Evolutionary conservation across 208 protist genomes (phyloP).

Genomic region (Leishmania braziliensis): DNA sequence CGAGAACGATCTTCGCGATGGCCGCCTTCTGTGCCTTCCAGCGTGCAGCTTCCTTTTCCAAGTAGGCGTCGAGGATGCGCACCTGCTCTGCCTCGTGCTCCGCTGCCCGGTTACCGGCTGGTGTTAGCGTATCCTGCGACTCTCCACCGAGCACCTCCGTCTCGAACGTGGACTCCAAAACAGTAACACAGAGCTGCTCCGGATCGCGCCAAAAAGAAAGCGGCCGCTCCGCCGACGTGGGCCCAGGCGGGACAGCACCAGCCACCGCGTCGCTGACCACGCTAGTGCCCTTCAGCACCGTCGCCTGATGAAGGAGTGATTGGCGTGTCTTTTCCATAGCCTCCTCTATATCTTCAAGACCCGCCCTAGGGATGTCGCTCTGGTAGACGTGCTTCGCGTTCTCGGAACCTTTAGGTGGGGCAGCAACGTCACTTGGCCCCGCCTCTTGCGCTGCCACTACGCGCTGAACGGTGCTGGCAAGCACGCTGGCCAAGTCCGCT

Average conservation of each 20-base stretch:
- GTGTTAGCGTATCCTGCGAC: conserved; percentile 37
- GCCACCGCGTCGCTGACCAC: neutral
- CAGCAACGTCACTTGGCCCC: neutral
- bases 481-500: conserved; percentile 64
- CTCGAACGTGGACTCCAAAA: conserved; percentile 84
- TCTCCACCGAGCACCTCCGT: conserved; percentile 49
- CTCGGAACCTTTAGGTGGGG: neutral
- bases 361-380: conserved; percentile 19
- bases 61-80: conserved; percentile 74
- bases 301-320: conserved; percentile 20
- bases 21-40: conserved; percentile 81
- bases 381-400: neutral
- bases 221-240: neutral
- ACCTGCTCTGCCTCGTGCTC: conserved; percentile 55
- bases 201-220: conserved; percentile 62
- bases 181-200: conserved; percentile 62
- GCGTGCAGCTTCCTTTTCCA: conserved; percentile 48
- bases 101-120: conserved; percentile 34
- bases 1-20: conserved; percentile 60
- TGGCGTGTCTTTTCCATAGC: conserved; percentile 38
- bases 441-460: conserved; percentile 7
- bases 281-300: neutral
- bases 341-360: conserved; percentile 31
- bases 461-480: conserved; percentile 56
- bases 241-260: neutral